These are phyloP conservation scores for Fusarium duplospermum DNA, from an alignment of 2,329 filamentous ascomycete species.

Conservation along the genomic window DNA sequence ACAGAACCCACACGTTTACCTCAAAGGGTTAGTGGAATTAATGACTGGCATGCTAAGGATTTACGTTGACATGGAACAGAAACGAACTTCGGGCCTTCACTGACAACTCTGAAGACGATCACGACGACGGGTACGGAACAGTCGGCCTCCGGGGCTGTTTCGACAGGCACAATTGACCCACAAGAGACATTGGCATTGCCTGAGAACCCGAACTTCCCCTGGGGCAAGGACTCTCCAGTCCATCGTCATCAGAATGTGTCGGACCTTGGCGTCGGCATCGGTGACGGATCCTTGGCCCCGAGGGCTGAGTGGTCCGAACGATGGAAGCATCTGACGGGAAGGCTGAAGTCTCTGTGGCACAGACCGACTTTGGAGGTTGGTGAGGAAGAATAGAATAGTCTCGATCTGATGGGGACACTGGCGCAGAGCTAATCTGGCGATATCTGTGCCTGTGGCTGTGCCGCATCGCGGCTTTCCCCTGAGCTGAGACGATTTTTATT, in stretches of 20 bases:
- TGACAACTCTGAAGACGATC: slow-evolving; percentile 40
- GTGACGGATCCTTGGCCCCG: slow-evolving; percentile 13
- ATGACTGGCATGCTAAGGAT: neutral
- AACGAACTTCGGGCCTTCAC: slow-evolving; percentile 9
- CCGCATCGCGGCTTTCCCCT: neutral
- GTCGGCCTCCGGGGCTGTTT: slow-evolving; percentile 15
- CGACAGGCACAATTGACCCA: slow-evolving; percentile 27
- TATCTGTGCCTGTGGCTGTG: neutral
- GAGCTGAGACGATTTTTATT: neutral
- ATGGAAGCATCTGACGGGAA: slow-evolving; percentile 31
- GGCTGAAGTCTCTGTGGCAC: slow-evolving; percentile 29
- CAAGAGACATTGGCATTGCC: slow-evolving; percentile 36
- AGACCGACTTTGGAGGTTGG: slow-evolving; percentile 4
- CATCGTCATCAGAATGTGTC: slow-evolving; percentile 50
- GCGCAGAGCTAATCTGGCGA: slow-evolving; percentile 2
- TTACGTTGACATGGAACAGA: slow-evolving; percentile 15
- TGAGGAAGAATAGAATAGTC: slow-evolving; percentile 6
- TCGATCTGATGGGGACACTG: neutral
- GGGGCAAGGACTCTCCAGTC: slow-evolving; percentile 51
- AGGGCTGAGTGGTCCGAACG: slow-evolving; percentile 15
- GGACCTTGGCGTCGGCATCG: slow-evolving; percentile 38
- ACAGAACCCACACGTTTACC: slow-evolving; percentile 21
- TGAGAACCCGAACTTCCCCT: slow-evolving; percentile 50
- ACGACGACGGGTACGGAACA: slow-evolving; percentile 14
- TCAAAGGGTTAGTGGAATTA: slow-evolving; percentile 25